phyloP scores from a whole-genome alignment of 2,329 filamentous ascomycete species.

The Beauveria caledonica region DNA sequence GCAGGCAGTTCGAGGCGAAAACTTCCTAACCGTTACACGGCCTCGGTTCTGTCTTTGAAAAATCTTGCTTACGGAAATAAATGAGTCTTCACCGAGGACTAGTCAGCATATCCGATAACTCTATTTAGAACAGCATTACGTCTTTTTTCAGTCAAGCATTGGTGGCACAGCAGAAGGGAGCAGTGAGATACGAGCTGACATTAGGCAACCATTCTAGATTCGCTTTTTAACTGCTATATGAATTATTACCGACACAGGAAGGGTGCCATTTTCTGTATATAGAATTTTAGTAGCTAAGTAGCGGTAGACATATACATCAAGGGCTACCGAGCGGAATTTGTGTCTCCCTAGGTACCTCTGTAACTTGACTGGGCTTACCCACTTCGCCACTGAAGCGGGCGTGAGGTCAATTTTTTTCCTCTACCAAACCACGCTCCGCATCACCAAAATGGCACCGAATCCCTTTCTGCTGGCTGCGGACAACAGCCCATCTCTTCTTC shows the following conservation, averaged over 20 bases:
- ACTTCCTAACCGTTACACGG: neutral
- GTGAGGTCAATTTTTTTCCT: neutral
- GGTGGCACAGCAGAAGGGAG: neutral
- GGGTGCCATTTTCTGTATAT: too few relatives aligned
- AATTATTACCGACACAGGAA: too few relatives aligned
- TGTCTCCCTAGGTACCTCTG: too few relatives aligned
- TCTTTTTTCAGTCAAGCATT: neutral
- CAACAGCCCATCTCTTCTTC: slow-evolving; percentile 63
- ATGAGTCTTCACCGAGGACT: slow-evolving; percentile 4
- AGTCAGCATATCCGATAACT: neutral
- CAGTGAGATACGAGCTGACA: neutral
- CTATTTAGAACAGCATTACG: too few relatives aligned
- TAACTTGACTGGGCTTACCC: neutral
- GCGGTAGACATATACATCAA: too few relatives aligned
- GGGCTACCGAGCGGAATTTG: too few relatives aligned
- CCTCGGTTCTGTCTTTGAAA: neutral
- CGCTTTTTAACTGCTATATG: neutral
- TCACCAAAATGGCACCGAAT: slow-evolving; percentile 43
- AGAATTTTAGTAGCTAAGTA: too few relatives aligned
- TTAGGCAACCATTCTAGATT: neutral
- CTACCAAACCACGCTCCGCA: neutral
- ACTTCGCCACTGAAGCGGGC: neutral
- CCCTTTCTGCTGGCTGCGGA: slow-evolving; percentile 74
- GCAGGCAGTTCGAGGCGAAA: neutral
- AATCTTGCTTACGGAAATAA: neutral